phyloP scores from a whole-genome alignment of 176 grass and related monocot genomes.

The Raddia guianensis region DNA sequence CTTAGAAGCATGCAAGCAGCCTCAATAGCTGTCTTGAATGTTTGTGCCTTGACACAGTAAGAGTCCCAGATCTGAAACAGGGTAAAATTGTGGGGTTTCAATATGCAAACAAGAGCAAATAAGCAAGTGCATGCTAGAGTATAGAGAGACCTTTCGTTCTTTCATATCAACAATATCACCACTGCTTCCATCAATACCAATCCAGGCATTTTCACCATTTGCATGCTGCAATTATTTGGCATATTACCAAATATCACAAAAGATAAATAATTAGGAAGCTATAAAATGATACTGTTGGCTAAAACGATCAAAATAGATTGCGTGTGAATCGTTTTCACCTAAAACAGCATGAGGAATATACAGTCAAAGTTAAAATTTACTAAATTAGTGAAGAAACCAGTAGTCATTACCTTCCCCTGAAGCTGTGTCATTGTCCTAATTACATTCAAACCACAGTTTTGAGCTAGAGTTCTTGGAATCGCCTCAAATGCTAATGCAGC shows the following conservation, averaged over 20 bases:
- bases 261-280: background rate
- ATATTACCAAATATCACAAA: background rate
- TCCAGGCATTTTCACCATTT: conserved; percentile 90
- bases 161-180: conserved; percentile 46
- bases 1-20: conserved; percentile 91
- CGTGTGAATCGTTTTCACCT: background rate
- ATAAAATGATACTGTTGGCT: background rate
- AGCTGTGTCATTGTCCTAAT: conserved; percentile 93
- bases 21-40: conserved; percentile 92
- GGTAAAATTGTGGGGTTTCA: conserved; percentile 17
- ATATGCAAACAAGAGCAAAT: background rate
- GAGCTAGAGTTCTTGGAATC: conserved; percentile 86
- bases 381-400: background rate
- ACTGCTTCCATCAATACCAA: conserved; percentile 66
- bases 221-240: conserved; percentile 62
- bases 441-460: conserved; percentile 93
- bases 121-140: background rate
- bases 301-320: background rate
- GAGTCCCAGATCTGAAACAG: conserved; percentile 72
- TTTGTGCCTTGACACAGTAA: conserved; percentile 85
- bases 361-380: too few species aligned
- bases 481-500: conserved; percentile 96
- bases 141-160: conserved; percentile 46
- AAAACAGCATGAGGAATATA: too few species aligned
- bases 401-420: conserved; percentile 76